Conservation (phyloP, 208 protist species). For the Trypanosoma theileri region DNA sequence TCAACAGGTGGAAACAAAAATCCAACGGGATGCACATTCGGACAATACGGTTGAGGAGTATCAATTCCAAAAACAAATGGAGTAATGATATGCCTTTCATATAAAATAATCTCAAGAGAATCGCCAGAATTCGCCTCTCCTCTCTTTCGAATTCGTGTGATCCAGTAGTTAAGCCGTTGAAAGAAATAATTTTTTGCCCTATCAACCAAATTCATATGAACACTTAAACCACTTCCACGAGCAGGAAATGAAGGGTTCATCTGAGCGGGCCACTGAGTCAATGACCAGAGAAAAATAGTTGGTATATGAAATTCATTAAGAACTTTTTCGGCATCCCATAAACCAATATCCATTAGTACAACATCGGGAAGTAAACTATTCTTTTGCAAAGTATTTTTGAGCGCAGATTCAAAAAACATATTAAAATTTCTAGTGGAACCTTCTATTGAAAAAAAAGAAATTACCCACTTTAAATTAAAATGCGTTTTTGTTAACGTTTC, state of each 20-base stretch:
- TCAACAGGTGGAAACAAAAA: slow-evolving; percentile 36
- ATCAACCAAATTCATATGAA: slow-evolving; percentile 15
- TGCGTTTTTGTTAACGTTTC: slow-evolving; percentile 1
- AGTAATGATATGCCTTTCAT: slow-evolving; percentile 36
- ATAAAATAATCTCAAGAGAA: slow-evolving; percentile 12
- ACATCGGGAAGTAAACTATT: slow-evolving; percentile 10
- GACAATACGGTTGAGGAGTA: slow-evolving; percentile 27
- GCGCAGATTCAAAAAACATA: background rate
- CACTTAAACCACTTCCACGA: background rate
- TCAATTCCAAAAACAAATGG: slow-evolving; percentile 45
- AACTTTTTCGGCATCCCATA: slow-evolving; percentile 25
- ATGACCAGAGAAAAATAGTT: slow-evolving; percentile 31
- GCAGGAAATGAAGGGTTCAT: slow-evolving; percentile 27
- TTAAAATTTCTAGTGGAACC: slow-evolving; percentile 2
- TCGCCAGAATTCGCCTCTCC: background rate
- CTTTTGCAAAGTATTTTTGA: slow-evolving; percentile 1
- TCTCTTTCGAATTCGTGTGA: slow-evolving; percentile 3
- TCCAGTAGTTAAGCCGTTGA: slow-evolving; percentile 17
- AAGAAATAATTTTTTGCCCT: slow-evolving; percentile 20
- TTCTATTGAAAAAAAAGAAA: slow-evolving; percentile 1
- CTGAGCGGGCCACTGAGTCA: slow-evolving; percentile 15
- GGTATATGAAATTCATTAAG: slow-evolving; percentile 17
- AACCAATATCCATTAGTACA: slow-evolving; percentile 30
- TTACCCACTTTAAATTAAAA: slow-evolving; percentile 4
- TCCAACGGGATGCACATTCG: slow-evolving; percentile 45